Evolutionary conservation across 1,139 yeast species (phyloP).

Genomic region (Entelexis paramagnoliae): DNA sequence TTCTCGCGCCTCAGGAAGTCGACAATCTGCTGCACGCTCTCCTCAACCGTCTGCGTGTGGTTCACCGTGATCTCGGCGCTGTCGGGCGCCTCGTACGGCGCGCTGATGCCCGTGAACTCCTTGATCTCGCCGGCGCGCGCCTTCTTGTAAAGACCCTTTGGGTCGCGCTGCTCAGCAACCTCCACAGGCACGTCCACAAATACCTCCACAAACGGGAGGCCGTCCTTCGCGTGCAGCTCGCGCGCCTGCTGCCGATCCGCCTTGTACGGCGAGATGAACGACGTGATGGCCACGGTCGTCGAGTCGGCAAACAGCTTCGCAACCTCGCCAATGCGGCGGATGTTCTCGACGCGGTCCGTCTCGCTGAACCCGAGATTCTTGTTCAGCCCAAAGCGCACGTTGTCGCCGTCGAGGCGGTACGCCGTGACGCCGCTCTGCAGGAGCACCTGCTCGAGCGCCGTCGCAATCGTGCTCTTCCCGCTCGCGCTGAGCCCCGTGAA

Average conservation of each 20-base stretch:
- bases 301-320: slow-evolving; percentile 88
- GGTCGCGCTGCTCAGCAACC: slow-evolving; percentile 93
- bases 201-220: slow-evolving; percentile 78
- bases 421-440: slow-evolving; percentile 54
- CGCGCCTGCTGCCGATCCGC: slow-evolving; percentile 79
- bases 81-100: slow-evolving; percentile 91
- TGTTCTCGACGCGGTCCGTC: slow-evolving; percentile 85
- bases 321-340: slow-evolving; percentile 88
- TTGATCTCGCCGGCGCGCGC: slow-evolving; percentile 91
- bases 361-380: slow-evolving; percentile 90
- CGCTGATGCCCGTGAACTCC: slow-evolving; percentile 91
- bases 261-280: slow-evolving; percentile 84
- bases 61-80: slow-evolving; percentile 76
- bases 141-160: slow-evolving; percentile 91
- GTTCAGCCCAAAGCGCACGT: slow-evolving; percentile 85
- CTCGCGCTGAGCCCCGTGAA: slow-evolving; percentile 91
- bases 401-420: slow-evolving; percentile 90
- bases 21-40: slow-evolving; percentile 63
- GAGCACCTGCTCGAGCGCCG: slow-evolving; percentile 78
- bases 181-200: slow-evolving; percentile 85
- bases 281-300: slow-evolving; percentile 71
- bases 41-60: slow-evolving; percentile 61
- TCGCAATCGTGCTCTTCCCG: slow-evolving; percentile 87
- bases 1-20: slow-evolving; percentile 54
- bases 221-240: slow-evolving; percentile 63